Evolutionary conservation across 139 green algal species (phyloP).

Genomic region (Coccomyxa sp.): DNA sequence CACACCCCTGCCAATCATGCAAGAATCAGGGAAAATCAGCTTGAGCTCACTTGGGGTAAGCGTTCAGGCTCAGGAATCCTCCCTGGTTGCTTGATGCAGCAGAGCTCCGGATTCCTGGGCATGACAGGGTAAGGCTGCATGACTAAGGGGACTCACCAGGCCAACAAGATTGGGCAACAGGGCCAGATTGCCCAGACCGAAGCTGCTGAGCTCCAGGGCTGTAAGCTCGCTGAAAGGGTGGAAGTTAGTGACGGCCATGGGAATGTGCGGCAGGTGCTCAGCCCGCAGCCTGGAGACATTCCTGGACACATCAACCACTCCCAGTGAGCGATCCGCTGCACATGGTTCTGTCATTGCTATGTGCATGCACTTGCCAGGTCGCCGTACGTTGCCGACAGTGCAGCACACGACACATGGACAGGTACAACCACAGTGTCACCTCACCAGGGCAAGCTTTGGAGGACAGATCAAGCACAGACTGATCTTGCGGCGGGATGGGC

Average conservation of each 20-base stretch:
- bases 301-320: not conserved
- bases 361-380: too few relatives aligned
- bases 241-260: not conserved
- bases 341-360: not conserved
- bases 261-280: not conserved
- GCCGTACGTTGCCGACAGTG: too few relatives aligned
- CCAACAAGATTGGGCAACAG: not conserved
- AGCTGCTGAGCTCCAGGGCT: not conserved
- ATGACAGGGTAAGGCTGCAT: not conserved
- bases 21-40: too few relatives aligned
- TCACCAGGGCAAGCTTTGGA: not conserved
- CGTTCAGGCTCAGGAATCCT: not conserved
- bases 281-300: not conserved
- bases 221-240: not conserved
- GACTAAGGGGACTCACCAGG: not conserved
- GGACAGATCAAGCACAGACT: not conserved
- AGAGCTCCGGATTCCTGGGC: not conserved
- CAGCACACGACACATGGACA: too few relatives aligned
- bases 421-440: not conserved
- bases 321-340: not conserved
- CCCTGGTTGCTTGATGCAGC: too few relatives aligned
- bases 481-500: not conserved
- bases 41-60: not conserved
- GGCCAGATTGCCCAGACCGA: not conserved
- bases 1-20: too few relatives aligned